Evolutionary conservation across 179 eudicot species (phyloP), one percentile per base, ranked within the genome.

Genomic region (Beta macrorhiza): DNA sequence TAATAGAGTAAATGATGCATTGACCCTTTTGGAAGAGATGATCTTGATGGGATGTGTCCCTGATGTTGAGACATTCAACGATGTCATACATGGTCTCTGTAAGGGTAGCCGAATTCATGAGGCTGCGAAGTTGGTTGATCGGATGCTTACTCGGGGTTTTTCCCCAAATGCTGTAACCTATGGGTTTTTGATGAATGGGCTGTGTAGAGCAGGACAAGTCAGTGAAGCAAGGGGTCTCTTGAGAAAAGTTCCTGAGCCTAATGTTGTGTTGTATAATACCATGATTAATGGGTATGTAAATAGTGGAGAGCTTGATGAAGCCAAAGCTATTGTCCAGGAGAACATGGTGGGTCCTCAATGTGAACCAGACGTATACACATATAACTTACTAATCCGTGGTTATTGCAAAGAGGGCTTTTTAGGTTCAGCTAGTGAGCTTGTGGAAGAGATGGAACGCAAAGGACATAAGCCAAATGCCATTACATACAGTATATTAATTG

Each of bases 31-130:
- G 88, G 98, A 97, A 83, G 98, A 97, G 88, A 97, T 97, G 98
- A 83, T 94, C 73, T 79, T 92, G 78, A 97, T 94, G 99, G 92
- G 95, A 0, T 94, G 99, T 83, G 83, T 84, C 32, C 97, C 99
- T 45, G 99, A 94, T 85, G 91, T 91, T 61, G 88, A 94, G 69
- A 97, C 97, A 7, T 94, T 92, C 80, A 94, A 94, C 84, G 96
- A 93, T 82, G 89, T 94, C 76, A 90, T 94, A 71, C 83, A 51
- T 78, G 93, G 95, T 16, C 98, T 97, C 62, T 97, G 98, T 85
- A 88, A 84, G 84, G 83, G 76, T 64, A 82, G 84, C 25, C 89
- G 93, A 79, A 87, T 91, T 80, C 91, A 87, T 14, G 98, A 97
- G 88, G 97, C 98, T 63, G 92, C 92, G 15, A 94, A 93, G 84